A percentile compares a stretch with the other conserved stretches of the same genome.
These are phyloP conservation scores for Diaporthe ampelina DNA, from an alignment of 2,329 filamentous ascomycete species.

Conservation along the genomic window DNA sequence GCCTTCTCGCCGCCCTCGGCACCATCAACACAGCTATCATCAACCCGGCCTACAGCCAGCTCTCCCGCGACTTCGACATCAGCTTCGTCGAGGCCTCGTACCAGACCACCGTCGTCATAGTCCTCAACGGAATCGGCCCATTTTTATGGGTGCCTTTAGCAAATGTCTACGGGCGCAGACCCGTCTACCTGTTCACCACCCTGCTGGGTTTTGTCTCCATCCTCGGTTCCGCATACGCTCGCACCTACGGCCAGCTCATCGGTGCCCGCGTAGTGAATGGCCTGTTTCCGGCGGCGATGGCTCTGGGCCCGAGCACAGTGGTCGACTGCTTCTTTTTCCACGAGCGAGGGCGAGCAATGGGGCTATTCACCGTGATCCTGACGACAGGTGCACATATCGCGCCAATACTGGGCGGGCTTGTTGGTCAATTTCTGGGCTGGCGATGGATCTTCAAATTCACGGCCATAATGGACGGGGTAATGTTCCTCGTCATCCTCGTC, in stretches of 20 bases:
- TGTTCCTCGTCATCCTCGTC: conserved; percentile 47
- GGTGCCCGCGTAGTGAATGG: conserved; percentile 48
- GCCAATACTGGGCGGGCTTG: conserved; percentile 44
- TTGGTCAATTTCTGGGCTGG: conserved; percentile 40
- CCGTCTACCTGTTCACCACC: conserved; percentile 45
- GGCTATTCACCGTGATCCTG: conserved; percentile 48
- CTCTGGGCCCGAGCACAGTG: conserved; percentile 49
- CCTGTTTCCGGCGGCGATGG: conserved; percentile 49
- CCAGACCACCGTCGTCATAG: conserved; percentile 49
- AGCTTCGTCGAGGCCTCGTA: conserved; percentile 45
- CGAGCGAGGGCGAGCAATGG: conserved; percentile 49
- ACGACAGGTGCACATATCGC: conserved; percentile 49
- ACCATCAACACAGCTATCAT: conserved; percentile 46
- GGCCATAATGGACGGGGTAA: conserved; percentile 47
- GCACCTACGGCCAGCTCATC: conserved; percentile 43
- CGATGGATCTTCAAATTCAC: conserved; percentile 45
- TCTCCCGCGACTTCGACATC: conserved; percentile 45
- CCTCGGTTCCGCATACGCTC: conserved; percentile 43
- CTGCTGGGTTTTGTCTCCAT: conserved; percentile 44
- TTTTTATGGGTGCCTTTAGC: conserved; percentile 45
- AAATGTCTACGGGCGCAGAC: conserved; percentile 46
- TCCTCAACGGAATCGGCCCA: conserved; percentile 44
- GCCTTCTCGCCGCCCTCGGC: conserved; percentile 47
- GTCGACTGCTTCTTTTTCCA: conserved; percentile 51
- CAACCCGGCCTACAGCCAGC: conserved; percentile 46